Evolutionary conservation across 2,329 filamentous ascomycete species (phyloP).

Genomic region (Colletotrichum orbiculare): DNA sequence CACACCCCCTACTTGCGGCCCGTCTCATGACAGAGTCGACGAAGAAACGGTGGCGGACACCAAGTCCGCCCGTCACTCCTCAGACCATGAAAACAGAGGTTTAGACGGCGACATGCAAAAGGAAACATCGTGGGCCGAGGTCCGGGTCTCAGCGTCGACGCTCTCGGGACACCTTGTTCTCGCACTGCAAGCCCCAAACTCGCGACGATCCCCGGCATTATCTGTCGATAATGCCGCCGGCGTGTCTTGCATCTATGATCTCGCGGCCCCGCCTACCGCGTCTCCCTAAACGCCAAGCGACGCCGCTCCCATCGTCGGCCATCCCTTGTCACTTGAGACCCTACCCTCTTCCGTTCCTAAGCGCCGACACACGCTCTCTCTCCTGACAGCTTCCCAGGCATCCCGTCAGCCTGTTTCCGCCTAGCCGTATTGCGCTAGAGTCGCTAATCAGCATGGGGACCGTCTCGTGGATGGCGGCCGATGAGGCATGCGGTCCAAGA

Average conservation of each 20-base stretch:
- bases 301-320: neutral
- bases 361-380: neutral
- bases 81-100: too few relatives aligned
- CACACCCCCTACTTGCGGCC: too few relatives aligned
- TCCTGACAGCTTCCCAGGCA: neutral
- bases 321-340: slow-evolving; percentile 9
- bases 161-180: too few relatives aligned
- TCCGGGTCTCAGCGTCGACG: too few relatives aligned
- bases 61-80: too few relatives aligned
- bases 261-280: neutral
- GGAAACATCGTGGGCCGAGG: too few relatives aligned
- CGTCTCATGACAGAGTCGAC: too few relatives aligned
- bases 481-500: neutral
- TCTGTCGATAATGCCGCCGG: slow-evolving; percentile 18
- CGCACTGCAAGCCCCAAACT: too few relatives aligned
- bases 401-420: neutral
- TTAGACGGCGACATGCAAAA: too few relatives aligned
- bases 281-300: slow-evolving; percentile 23
- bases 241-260: neutral
- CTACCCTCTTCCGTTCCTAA: neutral
- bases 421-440: neutral
- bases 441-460: neutral
- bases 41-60: too few relatives aligned
- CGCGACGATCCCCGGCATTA: too few relatives aligned
- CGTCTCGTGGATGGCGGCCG: neutral